phyloP scores from a whole-genome alignment of 345 rosid genomes.

The Salix udensis region DNA sequence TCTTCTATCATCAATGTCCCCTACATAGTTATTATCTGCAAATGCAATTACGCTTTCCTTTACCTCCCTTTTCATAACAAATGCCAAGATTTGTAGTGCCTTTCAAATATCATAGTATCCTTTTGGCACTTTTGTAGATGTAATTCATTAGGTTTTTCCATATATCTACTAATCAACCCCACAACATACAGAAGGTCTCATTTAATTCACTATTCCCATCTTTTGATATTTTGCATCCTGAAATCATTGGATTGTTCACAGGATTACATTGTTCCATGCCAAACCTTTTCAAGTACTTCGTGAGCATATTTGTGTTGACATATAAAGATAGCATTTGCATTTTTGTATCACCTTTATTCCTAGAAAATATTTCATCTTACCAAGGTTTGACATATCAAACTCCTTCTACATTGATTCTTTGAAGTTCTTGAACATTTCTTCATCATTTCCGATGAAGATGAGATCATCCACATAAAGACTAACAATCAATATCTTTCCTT shows the following conservation, averaged over 20 bases:
- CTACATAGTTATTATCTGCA: neutral
- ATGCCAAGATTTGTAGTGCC: neutral
- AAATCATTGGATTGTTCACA: neutral
- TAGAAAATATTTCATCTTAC: neutral
- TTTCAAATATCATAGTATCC: neutral
- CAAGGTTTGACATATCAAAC: neutral
- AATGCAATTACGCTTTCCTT: neutral
- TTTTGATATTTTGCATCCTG: neutral
- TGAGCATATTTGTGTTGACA: neutral
- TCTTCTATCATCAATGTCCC: neutral
- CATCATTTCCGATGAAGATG: neutral
- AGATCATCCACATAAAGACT: neutral
- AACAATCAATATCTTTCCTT: neutral
- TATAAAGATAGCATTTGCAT: neutral
- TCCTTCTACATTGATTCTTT: neutral
- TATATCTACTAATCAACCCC: neutral
- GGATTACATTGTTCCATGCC: neutral
- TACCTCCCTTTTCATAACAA: neutral
- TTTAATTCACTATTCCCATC: neutral
- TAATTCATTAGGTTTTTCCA: neutral
- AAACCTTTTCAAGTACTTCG: neutral
- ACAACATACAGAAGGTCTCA: neutral
- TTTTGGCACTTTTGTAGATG: neutral
- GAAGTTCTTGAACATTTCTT: neutral
- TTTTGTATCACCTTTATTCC: neutral